A percentile compares a stretch with the other conserved stretches of the same genome.
Conservation (phyloP, 2,329 filamentous ascomycete genomes). For the Calycina marina region DNA sequence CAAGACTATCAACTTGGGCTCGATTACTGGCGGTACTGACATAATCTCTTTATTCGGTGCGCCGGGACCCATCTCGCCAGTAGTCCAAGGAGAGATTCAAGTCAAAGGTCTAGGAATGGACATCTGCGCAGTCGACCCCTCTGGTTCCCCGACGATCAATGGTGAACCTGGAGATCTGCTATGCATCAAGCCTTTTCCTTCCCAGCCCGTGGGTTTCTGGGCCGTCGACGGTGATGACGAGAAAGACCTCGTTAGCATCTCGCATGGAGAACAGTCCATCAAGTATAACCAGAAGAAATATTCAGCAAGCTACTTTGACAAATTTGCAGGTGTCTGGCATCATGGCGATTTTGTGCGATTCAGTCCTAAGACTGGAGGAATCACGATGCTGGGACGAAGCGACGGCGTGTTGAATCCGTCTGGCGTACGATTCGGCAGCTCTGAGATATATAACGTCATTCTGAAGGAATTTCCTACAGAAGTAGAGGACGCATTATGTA, state of each 20-base stretch:
- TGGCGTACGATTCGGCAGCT: conserved; percentile 81
- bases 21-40: conserved; percentile 91
- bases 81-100: conserved; percentile 61
- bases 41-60: conserved; percentile 92
- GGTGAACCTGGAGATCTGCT: conserved; percentile 76
- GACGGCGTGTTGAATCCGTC: conserved; percentile 89
- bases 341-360: conserved; percentile 81
- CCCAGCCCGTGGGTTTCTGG: conserved; percentile 84
- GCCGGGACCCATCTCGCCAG: conserved; percentile 61
- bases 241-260: neutral
- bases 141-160: conserved; percentile 26
- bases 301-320: conserved; percentile 71
- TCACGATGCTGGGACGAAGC: conserved; percentile 83
- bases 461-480: conserved; percentile 66
- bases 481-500: conserved; percentile 75
- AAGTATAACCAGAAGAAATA: conserved; percentile 40
- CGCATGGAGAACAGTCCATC: neutral
- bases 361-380: conserved; percentile 56
- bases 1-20: conserved; percentile 65
- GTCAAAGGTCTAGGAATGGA: conserved; percentile 68
- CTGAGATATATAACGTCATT: conserved; percentile 94
- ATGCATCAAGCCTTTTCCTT: conserved; percentile 75
- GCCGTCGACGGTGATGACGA: conserved; percentile 26
- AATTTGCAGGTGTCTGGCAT: conserved; percentile 69
- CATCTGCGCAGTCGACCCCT: conserved; percentile 44